Percentiles rank a stretch among this genome's conserved stretches.
These are phyloP conservation scores for Apostasia ramifera DNA, from an alignment of 106 monocot genomes.

Conservation along the genomic window DNA sequence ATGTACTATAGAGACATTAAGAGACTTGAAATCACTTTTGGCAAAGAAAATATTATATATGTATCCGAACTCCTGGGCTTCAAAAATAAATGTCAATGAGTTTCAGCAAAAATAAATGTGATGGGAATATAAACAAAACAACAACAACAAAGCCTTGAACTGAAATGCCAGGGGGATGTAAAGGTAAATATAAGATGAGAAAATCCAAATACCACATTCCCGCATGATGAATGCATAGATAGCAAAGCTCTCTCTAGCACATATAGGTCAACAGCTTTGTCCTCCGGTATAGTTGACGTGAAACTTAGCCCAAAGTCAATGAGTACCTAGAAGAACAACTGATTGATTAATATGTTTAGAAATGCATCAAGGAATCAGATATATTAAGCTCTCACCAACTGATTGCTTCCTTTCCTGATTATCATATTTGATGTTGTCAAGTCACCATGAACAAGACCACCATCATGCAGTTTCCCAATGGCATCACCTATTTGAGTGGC, in stretches of 20 bases:
- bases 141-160: too few relatives aligned
- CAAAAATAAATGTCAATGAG: too few relatives aligned
- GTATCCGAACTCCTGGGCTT: too few relatives aligned
- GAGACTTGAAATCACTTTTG: too few relatives aligned
- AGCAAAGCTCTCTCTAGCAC: slow-evolving; percentile 87
- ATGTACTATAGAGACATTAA: too few relatives aligned
- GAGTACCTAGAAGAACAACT: slow-evolving; percentile 47
- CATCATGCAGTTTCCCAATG: slow-evolving; percentile 90
- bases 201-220: slow-evolving; percentile 43
- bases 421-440: slow-evolving; percentile 97
- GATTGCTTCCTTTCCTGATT: slow-evolving; percentile 48
- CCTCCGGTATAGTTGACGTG: slow-evolving; percentile 82
- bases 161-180: too few relatives aligned
- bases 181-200: too few relatives aligned
- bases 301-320: slow-evolving; percentile 94
- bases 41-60: too few relatives aligned
- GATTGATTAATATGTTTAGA: background rate
- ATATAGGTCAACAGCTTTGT: slow-evolving; percentile 94
- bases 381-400: slow-evolving; percentile 38
- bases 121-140: too few relatives aligned
- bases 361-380: background rate
- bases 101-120: too few relatives aligned
- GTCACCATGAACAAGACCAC: slow-evolving; percentile 88
- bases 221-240: slow-evolving; percentile 92
- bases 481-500: slow-evolving; percentile 71